Conservation (phyloP, 768 basidiomycete species). For the Cystoderma amianthinum region DNA sequence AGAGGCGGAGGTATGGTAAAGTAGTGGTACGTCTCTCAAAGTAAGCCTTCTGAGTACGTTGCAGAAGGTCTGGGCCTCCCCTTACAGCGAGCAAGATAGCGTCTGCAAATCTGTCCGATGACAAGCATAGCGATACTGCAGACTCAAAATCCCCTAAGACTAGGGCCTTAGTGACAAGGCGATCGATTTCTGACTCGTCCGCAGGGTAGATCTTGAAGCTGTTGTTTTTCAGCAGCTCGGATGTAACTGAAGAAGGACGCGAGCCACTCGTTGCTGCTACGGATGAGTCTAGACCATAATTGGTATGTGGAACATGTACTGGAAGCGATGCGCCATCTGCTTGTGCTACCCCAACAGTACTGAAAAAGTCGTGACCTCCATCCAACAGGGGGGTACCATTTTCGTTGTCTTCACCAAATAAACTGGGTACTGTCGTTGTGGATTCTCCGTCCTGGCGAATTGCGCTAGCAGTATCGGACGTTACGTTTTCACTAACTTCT, state of each 20-base stretch:
- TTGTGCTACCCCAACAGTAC: constrained; percentile 55
- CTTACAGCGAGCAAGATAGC: constrained; percentile 90
- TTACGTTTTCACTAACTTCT: constrained; percentile 59
- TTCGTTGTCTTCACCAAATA: constrained; percentile 75
- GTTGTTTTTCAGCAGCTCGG: constrained; percentile 66
- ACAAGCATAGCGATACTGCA: constrained; percentile 87
- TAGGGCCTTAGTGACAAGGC: constrained; percentile 85
- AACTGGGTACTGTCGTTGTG: constrained; percentile 78
- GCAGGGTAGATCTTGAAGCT: constrained; percentile 88
- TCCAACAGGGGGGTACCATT: constrained; percentile 62
- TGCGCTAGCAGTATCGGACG: constrained; percentile 53
- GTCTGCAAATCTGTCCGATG: constrained; percentile 86
- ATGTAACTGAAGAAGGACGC: constrained; percentile 74
- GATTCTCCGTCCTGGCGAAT: constrained; percentile 65
- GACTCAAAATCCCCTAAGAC: constrained; percentile 94
- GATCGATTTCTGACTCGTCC: constrained; percentile 83
- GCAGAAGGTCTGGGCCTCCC: constrained; percentile 82
- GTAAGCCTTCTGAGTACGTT: constrained; percentile 87
- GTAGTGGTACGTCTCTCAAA: constrained; percentile 75
- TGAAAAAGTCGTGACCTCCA: constrained; percentile 94
- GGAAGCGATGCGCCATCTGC: constrained; percentile 28
- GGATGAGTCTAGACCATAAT: constrained; percentile 78
- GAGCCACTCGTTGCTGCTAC: constrained; percentile 96
- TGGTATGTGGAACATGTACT: constrained; percentile 70
- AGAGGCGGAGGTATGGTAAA: constrained; percentile 85